phyloP scores from a whole-genome alignment of 192 early-diverging fungal species.

The Linnemannia zychae region DNA sequence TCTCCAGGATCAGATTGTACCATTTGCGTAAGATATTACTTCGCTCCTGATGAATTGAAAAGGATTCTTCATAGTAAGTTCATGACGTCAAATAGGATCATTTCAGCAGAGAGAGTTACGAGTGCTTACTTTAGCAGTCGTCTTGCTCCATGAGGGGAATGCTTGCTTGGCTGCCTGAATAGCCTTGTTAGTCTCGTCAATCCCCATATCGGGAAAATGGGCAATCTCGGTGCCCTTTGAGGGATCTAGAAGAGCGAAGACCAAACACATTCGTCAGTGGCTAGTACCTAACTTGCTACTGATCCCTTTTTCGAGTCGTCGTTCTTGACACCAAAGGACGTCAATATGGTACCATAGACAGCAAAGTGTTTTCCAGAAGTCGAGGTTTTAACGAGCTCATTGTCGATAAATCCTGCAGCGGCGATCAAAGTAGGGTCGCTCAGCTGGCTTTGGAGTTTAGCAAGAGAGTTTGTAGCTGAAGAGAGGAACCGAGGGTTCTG shows the following conservation, averaged over 20 bases:
- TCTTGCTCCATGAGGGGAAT: slow-evolving; percentile 71
- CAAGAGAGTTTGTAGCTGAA: background rate
- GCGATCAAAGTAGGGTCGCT: slow-evolving; percentile 71
- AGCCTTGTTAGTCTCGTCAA: slow-evolving; percentile 67
- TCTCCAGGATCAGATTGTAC: slow-evolving; percentile 73
- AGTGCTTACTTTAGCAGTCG: slow-evolving; percentile 66
- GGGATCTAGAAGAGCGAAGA: slow-evolving; percentile 62
- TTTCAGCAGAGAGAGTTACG: background rate
- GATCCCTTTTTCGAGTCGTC: background rate
- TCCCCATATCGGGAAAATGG: slow-evolving; percentile 75
- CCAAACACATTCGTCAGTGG: background rate
- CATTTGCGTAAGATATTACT: slow-evolving; percentile 73
- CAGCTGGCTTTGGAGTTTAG: slow-evolving; percentile 54
- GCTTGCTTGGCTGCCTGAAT: slow-evolving; percentile 71
- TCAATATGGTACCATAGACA: slow-evolving; percentile 61
- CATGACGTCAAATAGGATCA: background rate
- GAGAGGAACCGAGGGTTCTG: background rate
- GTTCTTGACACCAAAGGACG: background rate
- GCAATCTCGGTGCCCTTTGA: slow-evolving; percentile 72
- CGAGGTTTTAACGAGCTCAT: slow-evolving; percentile 65
- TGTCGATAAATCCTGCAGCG: slow-evolving; percentile 68
- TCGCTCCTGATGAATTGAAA: slow-evolving; percentile 57
- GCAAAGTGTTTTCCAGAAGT: slow-evolving; percentile 60
- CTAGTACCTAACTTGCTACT: background rate
- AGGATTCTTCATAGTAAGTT: background rate